Evolutionary conservation across 495 filamentous ascomycete species (phyloP).

Genomic region (Elasticomyces elasticus): DNA sequence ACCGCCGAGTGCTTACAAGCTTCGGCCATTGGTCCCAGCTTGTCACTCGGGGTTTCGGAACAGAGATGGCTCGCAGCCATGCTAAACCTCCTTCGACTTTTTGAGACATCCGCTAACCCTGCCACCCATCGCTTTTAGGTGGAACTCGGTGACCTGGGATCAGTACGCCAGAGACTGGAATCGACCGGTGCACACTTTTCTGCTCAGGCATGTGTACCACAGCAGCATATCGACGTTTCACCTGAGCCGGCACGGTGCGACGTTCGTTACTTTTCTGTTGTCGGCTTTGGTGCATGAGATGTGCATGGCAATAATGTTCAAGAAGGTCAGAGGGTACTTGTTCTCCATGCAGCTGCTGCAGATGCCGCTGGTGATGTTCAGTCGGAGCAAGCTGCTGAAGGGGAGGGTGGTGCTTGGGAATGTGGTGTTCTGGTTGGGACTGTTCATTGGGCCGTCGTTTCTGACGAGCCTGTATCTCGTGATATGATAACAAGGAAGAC

Average conservation of each 20-base stretch:
- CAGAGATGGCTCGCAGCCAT: too few relatives aligned
- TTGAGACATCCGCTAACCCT: too few relatives aligned
- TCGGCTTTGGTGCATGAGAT: conserved; percentile 62
- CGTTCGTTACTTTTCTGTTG: conserved; percentile 62
- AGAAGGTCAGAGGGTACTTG: conserved; percentile 64
- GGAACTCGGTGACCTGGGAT: conserved; percentile 48
- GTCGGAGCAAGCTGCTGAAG: conserved; percentile 51
- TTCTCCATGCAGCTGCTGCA: conserved; percentile 61
- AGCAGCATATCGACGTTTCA: conserved; percentile 59
- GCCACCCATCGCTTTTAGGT: too few relatives aligned
- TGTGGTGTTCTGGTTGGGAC: conserved; percentile 63
- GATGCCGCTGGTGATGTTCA: conserved; percentile 54
- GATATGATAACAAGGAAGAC: conserved; percentile 32
- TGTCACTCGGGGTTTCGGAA: too few relatives aligned
- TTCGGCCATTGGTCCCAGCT: too few relatives aligned
- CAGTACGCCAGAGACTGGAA: conserved; percentile 72
- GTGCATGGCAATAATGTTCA: conserved; percentile 68
- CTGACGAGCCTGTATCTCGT: conserved; percentile 63
- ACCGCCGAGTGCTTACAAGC: too few relatives aligned
- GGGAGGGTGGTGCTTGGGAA: conserved; percentile 54
- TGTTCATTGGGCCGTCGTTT: conserved; percentile 61
- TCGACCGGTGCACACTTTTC: conserved; percentile 58
- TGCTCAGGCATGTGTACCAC: conserved; percentile 67
- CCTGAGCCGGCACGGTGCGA: conserved; percentile 57
- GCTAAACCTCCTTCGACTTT: too few relatives aligned